A percentile compares a stretch with the other conserved stretches of the same genome.
Evolutionary conservation across 306 rosid species (phyloP).

Genomic region (Cucumis cinereus): DNA sequence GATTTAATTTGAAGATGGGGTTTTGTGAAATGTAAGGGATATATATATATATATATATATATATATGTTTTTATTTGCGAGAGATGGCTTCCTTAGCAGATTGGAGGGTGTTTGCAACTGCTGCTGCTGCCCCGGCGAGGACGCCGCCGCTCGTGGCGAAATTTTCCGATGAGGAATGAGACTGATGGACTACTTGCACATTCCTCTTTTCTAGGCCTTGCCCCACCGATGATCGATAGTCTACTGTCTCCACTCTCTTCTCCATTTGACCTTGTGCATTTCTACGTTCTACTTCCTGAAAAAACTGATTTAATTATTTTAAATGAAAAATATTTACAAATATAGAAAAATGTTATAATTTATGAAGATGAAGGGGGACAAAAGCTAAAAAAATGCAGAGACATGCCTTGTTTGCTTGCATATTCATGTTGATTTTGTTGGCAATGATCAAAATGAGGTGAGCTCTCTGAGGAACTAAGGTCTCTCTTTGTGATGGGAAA

Average conservation of each 20-base stretch:
- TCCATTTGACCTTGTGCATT: constrained; percentile 8
- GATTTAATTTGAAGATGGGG: not conserved
- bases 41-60: too few relatives aligned
- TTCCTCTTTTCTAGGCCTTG: constrained; percentile 24
- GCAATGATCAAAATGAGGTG: not conserved
- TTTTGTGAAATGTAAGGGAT: not conserved
- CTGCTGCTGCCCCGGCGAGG: constrained; percentile 38
- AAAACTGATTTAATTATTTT: too few relatives aligned
- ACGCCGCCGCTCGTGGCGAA: constrained; percentile 34
- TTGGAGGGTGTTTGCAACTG: constrained; percentile 34
- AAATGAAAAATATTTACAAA: too few relatives aligned
- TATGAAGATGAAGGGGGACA: too few relatives aligned
- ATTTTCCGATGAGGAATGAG: constrained; percentile 10
- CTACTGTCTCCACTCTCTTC: constrained; percentile 42
- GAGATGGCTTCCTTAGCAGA: constrained; percentile 49
- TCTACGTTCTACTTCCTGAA: constrained; percentile 11
- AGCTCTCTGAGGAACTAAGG: too few relatives aligned
- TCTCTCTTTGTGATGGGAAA: too few relatives aligned
- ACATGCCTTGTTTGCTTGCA: not conserved
- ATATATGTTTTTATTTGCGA: not conserved
- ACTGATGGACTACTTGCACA: constrained; percentile 42
- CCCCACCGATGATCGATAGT: constrained; percentile 35
- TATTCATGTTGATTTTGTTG: not conserved
- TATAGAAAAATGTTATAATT: too few relatives aligned
- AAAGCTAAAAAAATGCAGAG: not conserved